phyloP scores from a whole-genome alignment of 192 early-diverging fungal species.

The Entophlyctis luteolus region DNA sequence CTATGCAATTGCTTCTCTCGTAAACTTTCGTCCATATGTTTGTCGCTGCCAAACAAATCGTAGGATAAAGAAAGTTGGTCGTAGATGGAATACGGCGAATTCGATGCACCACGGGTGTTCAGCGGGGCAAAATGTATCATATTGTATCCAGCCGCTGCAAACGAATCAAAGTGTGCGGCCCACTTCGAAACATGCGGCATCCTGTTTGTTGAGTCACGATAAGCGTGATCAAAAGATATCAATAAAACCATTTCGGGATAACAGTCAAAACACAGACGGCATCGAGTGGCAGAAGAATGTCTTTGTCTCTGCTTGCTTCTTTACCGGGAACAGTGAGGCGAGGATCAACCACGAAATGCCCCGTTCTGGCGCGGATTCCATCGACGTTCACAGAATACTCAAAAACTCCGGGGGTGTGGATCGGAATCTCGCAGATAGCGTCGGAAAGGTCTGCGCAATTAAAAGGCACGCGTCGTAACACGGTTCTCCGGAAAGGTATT shows the following conservation, averaged over 20 bases:
- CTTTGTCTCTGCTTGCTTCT: slow-evolving; percentile 10
- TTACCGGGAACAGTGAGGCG: slow-evolving; percentile 51
- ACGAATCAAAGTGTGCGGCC: slow-evolving; percentile 66
- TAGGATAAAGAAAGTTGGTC: slow-evolving; percentile 89
- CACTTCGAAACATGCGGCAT: slow-evolving; percentile 79
- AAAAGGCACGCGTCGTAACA: slow-evolving; percentile 27
- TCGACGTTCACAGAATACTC: slow-evolving; percentile 73
- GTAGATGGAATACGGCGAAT: slow-evolving; percentile 97
- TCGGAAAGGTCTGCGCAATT: slow-evolving; percentile 46
- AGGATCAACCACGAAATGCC: slow-evolving; percentile 83
- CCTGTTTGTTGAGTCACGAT: neutral
- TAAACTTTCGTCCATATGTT: slow-evolving; percentile 54
- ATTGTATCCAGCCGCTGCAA: slow-evolving; percentile 84
- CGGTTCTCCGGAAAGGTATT: slow-evolving; percentile 40
- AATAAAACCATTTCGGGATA: slow-evolving; percentile 80
- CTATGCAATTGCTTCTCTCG: slow-evolving; percentile 58
- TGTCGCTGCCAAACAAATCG: slow-evolving; percentile 71
- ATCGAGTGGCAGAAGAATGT: slow-evolving; percentile 70
- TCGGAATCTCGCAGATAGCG: slow-evolving; percentile 61
- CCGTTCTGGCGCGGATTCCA: slow-evolving; percentile 12
- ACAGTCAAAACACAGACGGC: slow-evolving; percentile 86
- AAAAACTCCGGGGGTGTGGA: slow-evolving; percentile 72
- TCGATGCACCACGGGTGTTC: slow-evolving; percentile 82
- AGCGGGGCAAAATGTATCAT: slow-evolving; percentile 98
- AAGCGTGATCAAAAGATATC: neutral